Evolutionary conservation across 805 yeast genomes (phyloP).

Genomic region (Saturnispora serradocipensis): DNA sequence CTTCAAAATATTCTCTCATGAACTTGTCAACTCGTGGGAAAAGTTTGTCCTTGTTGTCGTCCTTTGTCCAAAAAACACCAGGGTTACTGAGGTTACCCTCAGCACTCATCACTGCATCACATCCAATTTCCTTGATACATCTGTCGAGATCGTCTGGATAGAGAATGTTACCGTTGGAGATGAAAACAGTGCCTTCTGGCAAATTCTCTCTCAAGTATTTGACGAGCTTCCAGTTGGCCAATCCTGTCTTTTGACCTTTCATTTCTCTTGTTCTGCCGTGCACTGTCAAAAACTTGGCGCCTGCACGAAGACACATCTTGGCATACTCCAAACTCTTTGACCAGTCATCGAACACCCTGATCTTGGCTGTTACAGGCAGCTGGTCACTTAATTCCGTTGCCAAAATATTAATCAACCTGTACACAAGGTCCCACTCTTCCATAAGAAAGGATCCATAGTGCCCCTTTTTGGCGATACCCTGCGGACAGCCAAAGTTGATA

Average conservation of each 20-base stretch:
- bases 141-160: conserved; percentile 77
- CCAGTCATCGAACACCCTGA: conserved; percentile 78
- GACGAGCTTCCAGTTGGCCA: conserved; percentile 87
- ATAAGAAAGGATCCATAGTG: conserved; percentile 90
- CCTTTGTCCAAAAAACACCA: conserved; percentile 64
- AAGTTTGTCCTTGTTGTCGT: conserved; percentile 47
- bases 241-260: conserved; percentile 94
- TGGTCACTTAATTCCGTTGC: conserved; percentile 53
- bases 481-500: conserved; percentile 95
- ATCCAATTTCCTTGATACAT: conserved; percentile 51
- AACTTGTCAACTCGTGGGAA: conserved; percentile 82
- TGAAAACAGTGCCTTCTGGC: conserved; percentile 72
- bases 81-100: conserved; percentile 94
- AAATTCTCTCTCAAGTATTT: conserved; percentile 69
- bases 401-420: conserved; percentile 58
- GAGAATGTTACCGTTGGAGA: conserved; percentile 91
- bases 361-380: conserved; percentile 92
- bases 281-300: conserved; percentile 90
- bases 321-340: conserved; percentile 83
- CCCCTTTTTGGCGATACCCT: conserved; percentile 92
- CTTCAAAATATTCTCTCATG: conserved; percentile 80
- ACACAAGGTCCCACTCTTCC: conserved; percentile 92
- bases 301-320: conserved; percentile 77
- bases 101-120: conserved; percentile 96
- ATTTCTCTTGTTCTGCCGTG: conserved; percentile 96